Evolutionary conservation across 202 grass and related monocot species (phyloP), one percentile per base, ranked within the genome.

Genomic region (Eragrostis tef): DNA sequence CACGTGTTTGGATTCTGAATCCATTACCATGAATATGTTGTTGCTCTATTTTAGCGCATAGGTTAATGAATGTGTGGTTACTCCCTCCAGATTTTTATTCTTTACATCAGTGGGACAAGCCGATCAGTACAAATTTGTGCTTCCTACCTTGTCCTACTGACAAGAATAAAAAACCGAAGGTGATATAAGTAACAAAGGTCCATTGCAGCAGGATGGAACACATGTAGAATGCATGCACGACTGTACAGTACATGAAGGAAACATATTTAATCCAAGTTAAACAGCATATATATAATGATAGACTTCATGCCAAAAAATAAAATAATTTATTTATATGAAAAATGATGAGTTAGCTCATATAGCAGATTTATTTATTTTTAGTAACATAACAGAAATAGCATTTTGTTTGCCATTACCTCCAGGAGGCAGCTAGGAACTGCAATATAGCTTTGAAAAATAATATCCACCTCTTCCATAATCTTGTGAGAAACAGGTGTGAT

Each of bases 401-500:
- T 7, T 68, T 1, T 53, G 19, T 6, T 67, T 22, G 77, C 4
- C 67, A 64, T 67, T 93, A 94, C 88, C 86, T 89, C 80, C 51
- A 80, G 53, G 17, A 93, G 64, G 67, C 78, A 88, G 79, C 42
- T 43, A 65, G 90, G 93, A 52, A 87, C 63, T 75, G 80, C 70
- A 71, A 97, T 80, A 80, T 67, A 78, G 47, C 93, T 88, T 77
- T 4, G 57, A 29, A 97, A 81, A 79, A 93, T 43, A 61, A 80
- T 53, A 68, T 97, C 70, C 2, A 86, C 74, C 48, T 83, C 77
- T 73, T 73, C 77, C 46, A 97, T 15, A 50, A 64, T 71, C 34
- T 71, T 36, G 42, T 11, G 43, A 85, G 86, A 68, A 84, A 90
- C 25, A 83, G 90, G 88, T 56, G 90, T 77, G 36, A 93, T 75